These are phyloP conservation scores for Cutaneotrichosporon mucoides DNA, from an alignment of 1,284 basidiomycete genomes.

Conservation along the genomic window DNA sequence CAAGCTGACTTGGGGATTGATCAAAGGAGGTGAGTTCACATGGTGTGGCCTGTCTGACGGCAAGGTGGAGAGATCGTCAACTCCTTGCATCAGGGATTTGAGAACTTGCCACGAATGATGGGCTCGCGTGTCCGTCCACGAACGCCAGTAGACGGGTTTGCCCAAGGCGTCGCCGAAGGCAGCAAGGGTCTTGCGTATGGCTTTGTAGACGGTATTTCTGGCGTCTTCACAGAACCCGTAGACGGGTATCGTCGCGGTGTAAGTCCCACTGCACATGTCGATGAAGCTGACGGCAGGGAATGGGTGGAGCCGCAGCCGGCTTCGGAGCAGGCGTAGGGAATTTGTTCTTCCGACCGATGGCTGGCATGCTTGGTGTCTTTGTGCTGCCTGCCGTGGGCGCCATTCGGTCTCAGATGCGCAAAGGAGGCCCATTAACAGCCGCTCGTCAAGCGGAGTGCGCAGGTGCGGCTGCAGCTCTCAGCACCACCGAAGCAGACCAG, in stretches of 20 bases:
- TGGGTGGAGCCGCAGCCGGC: constrained; percentile 9
- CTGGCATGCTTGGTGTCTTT: not conserved
- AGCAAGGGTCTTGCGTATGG: constrained; percentile 49
- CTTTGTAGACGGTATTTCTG: constrained; percentile 57
- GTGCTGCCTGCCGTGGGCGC: not conserved
- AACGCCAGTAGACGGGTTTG: constrained; percentile 51
- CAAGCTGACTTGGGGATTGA: not conserved
- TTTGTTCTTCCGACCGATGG: not conserved
- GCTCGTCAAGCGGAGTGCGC: no score
- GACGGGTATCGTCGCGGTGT: constrained; percentile 27
- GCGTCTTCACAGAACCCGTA: constrained; percentile 55
- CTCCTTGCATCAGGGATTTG: constrained; percentile 53
- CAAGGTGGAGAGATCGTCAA: constrained; percentile 48
- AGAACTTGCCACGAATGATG: constrained; percentile 52
- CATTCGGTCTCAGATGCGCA: no score
- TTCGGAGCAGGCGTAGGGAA: not conserved
- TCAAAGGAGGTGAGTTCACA: constrained; percentile 1
- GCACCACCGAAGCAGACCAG: no score
- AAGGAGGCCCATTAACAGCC: no score
- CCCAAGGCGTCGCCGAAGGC: constrained; percentile 53
- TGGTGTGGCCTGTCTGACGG: not conserved
- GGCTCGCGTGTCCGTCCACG: constrained; percentile 51
- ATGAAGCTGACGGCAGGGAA: not conserved
- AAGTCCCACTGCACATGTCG: not conserved
- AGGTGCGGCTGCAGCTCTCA: no score